Percentiles rank a stretch among this genome's conserved stretches.
These are phyloP conservation scores for Arthrinium phaeospermum DNA, from an alignment of 2,329 filamentous ascomycete genomes.

Conservation along the genomic window DNA sequence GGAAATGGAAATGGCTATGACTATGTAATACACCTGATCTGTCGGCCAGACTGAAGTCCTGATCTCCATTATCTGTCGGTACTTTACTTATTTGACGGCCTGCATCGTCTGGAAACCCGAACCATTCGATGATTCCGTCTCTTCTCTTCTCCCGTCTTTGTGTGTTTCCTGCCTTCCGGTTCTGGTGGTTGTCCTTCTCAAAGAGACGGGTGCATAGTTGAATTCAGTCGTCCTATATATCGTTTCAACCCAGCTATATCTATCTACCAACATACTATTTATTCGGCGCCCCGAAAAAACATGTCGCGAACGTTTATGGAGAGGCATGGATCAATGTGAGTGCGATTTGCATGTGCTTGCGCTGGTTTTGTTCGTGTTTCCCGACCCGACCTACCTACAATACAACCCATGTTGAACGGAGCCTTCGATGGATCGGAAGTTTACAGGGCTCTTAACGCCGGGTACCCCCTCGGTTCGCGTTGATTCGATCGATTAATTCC, in stretches of 20 bases:
- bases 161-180: neutral
- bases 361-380: conserved; percentile 1
- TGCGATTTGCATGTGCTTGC: neutral
- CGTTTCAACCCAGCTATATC: neutral
- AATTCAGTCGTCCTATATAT: neutral
- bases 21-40: conserved; percentile 12
- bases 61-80: neutral
- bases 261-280: neutral
- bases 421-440: neutral
- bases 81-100: neutral
- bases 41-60: neutral
- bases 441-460: neutral
- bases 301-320: conserved; percentile 13
- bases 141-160: neutral
- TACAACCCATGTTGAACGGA: neutral
- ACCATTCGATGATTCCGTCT: neutral
- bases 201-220: neutral
- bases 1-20: conserved; percentile 17
- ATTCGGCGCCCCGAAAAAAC: neutral
- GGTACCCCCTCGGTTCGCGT: neutral
- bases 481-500: conserved; percentile 5
- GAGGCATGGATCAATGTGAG: conserved; percentile 9
- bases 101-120: neutral
- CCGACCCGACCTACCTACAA: neutral
- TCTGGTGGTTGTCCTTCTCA: neutral